Evolutionary conservation across 1,284 basidiomycete genomes (phyloP).

Genomic region (Austropuccinia psidii): DNA sequence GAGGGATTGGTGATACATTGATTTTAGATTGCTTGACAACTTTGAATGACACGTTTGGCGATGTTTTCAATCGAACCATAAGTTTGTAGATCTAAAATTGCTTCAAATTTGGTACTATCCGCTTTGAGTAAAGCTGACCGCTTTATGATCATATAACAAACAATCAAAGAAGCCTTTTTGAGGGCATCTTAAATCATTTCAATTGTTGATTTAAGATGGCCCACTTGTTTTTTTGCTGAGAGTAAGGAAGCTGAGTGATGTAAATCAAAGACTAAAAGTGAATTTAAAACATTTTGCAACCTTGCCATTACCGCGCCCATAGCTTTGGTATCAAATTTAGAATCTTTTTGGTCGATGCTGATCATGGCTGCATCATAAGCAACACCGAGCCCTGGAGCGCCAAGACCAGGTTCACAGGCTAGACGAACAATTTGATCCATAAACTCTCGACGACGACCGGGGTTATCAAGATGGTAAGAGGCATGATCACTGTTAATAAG

Average conservation of each 20-base stretch:
- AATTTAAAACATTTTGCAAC: conserved; percentile 20
- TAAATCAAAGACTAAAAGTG: conserved; percentile 12
- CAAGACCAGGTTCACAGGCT: conserved; percentile 15
- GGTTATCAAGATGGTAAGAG: conserved; percentile 21
- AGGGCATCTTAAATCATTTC: conserved; percentile 14
- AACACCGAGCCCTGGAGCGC: conserved; percentile 13
- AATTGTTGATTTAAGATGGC: not conserved
- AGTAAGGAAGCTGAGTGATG: conserved; percentile 6
- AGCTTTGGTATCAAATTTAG: conserved; percentile 9
- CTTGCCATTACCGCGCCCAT: conserved; percentile 17
- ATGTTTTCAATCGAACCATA: conserved; percentile 30
- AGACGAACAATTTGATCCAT: conserved; percentile 23
- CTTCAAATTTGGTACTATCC: not conserved
- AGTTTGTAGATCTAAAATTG: conserved; percentile 15
- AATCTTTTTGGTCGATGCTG: conserved; percentile 24
- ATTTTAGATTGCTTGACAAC: conserved; percentile 7
- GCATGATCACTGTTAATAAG: conserved; percentile 31
- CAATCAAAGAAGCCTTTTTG: conserved; percentile 17
- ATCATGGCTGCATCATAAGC: conserved; percentile 27
- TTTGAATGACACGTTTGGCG: conserved; percentile 21
- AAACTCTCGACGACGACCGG: conserved; percentile 13
- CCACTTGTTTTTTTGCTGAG: not conserved
- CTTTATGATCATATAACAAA: conserved; percentile 24
- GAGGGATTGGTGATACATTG: conserved; percentile 9
- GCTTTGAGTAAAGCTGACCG: conserved; percentile 10